Conservation (phyloP, 768 basidiomycete species). For the Tylopilus plumbeoviolaceoides region DNA sequence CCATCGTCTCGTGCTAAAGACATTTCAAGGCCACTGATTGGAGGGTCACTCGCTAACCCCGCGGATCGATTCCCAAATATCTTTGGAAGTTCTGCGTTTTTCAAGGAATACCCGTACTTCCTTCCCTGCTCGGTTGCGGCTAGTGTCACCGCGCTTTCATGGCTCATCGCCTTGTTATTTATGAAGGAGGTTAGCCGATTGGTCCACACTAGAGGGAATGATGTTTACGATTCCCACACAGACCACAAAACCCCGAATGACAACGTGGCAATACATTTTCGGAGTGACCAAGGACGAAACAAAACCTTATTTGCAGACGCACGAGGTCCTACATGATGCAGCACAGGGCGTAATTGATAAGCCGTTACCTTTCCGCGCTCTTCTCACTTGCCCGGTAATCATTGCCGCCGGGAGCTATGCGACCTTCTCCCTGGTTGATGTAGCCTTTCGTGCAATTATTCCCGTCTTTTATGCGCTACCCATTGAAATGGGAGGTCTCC, state of each 20-base stretch:
- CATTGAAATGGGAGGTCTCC: conserved; percentile 29
- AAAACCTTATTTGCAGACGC: not conserved
- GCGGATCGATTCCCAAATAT: conserved; percentile 58
- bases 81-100: conserved; percentile 55
- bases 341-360: not conserved
- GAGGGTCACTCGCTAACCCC: conserved; percentile 61
- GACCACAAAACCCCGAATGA: conserved; percentile 15
- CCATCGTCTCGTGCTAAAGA: conserved; percentile 1
- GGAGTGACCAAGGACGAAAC: not conserved
- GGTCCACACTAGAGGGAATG: not conserved
- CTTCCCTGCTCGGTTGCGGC: conserved; percentile 65
- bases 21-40: conserved; percentile 56
- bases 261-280: conserved; percentile 17
- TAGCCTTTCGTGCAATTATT: conserved; percentile 48
- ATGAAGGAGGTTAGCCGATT: conserved; percentile 46
- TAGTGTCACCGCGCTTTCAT: conserved; percentile 47
- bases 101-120: conserved; percentile 69
- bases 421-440: conserved; percentile 56
- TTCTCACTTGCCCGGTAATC: conserved; percentile 50
- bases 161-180: conserved; percentile 46
- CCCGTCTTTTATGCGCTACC: conserved; percentile 33
- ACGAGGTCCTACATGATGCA: not conserved
- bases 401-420: conserved; percentile 61
- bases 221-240: conserved; percentile 3
- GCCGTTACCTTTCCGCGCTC: conserved; percentile 43